These are phyloP conservation scores for Gaeumannomyces tritici DNA, from an alignment of 2,329 filamentous ascomycete genomes.

Conservation along the genomic window DNA sequence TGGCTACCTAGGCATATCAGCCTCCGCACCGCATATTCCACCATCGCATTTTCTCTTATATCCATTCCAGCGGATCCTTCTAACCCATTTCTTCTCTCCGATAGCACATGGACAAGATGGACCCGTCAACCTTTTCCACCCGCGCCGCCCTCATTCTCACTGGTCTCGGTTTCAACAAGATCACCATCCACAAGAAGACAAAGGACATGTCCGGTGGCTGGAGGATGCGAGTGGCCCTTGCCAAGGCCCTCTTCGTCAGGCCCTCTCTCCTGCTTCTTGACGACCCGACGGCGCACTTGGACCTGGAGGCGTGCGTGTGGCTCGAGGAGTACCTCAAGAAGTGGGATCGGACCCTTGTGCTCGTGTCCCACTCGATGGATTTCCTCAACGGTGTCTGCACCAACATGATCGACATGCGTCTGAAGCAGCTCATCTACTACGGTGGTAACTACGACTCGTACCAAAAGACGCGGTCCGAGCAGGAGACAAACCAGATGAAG, in stretches of 20 bases:
- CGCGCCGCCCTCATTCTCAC: constrained; percentile 94
- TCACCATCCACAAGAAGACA: constrained; percentile 96
- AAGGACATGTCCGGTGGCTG: constrained; percentile 99
- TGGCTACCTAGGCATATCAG: neutral
- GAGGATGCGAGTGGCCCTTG: constrained; percentile 98
- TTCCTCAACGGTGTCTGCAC: constrained; percentile 98
- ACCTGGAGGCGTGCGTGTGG: constrained; percentile 99
- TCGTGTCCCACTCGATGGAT: constrained; percentile 97
- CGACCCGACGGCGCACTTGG: constrained; percentile 97
- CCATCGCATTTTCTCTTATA: neutral
- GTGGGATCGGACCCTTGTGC: constrained; percentile 93
- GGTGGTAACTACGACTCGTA: constrained; percentile 99
- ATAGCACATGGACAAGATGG: constrained; percentile 97
- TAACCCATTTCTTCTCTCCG: neutral
- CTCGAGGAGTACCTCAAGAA: constrained; percentile 99
- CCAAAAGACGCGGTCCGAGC: constrained; percentile 84
- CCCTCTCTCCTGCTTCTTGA: constrained; percentile 91
- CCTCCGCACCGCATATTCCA: neutral
- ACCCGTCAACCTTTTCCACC: constrained; percentile 92
- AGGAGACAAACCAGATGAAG: constrained; percentile 98
- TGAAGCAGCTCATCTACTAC: constrained; percentile 85
- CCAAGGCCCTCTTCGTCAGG: constrained; percentile 97
- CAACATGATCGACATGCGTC: constrained; percentile 97
- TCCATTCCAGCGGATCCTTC: neutral
- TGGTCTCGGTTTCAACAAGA: constrained; percentile 98